Conservation (phyloP, 495 filamentous ascomycete genomes). For the Acidomyces sp. region DNA sequence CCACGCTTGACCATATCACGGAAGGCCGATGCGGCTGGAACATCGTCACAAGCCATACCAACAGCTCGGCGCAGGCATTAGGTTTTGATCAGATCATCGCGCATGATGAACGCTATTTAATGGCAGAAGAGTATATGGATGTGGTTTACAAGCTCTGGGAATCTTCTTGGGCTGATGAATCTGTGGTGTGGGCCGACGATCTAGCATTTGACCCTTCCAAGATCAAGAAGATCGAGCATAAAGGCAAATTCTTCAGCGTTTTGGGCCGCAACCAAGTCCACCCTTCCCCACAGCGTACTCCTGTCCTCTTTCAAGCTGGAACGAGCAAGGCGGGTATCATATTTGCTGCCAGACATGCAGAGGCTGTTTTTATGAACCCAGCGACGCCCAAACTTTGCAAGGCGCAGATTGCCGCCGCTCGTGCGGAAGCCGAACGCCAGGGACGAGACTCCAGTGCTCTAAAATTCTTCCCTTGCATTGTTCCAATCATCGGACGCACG, state of each 20-base stretch:
- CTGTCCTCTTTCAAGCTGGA: constrained; percentile 51
- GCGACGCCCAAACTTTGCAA: constrained; percentile 36
- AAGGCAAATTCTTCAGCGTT: constrained; percentile 51
- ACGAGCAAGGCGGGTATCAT: constrained; percentile 48
- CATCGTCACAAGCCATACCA: constrained; percentile 55
- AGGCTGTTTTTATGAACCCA: constrained; percentile 41
- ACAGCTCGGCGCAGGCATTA: constrained; percentile 41
- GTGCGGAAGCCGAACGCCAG: constrained; percentile 30
- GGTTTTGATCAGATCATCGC: constrained; percentile 13
- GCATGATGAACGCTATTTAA: constrained; percentile 56
- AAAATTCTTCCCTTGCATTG: constrained; percentile 39
- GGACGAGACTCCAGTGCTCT: constrained; percentile 39
- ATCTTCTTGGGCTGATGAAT: constrained; percentile 56
- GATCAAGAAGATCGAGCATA: constrained; percentile 52
- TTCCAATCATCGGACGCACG: constrained; percentile 38
- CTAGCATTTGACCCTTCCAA: constrained; percentile 47
- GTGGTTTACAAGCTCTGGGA: constrained; percentile 60
- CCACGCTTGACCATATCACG: constrained; percentile 54
- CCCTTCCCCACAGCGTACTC: constrained; percentile 51
- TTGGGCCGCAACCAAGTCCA: constrained; percentile 53
- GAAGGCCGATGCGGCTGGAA: constrained; percentile 59
- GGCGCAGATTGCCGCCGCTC: constrained; percentile 39
- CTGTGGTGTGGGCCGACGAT: constrained; percentile 40
- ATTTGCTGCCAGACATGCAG: constrained; percentile 50
- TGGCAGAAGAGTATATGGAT: constrained; percentile 54